Evolutionary conservation across 441 rosid species (phyloP), one percentile per base, ranked within the genome.

Genomic region (Adansonia rubrostipa): DNA sequence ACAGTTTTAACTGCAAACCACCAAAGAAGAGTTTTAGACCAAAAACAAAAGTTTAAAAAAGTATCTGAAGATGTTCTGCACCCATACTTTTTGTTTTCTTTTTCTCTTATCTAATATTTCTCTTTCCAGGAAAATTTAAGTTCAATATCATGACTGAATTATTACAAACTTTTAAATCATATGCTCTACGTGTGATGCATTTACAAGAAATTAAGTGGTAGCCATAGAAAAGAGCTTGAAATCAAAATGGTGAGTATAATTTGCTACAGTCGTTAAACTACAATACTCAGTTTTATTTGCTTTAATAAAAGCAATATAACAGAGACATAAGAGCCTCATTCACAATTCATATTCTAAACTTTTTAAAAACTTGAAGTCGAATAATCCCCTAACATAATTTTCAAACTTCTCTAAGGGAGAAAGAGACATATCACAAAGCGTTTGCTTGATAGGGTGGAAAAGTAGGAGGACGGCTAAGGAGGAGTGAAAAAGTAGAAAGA

Each of bases 1-100:
- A 86, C 99, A 71, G 85, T 88, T 87, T 91, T 91, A 79, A 92
- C 98, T 96, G 84, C 83, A 87, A 14, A 80, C 28, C 6, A 85
- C 44, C 14, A 77, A 40, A 48, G 6, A 20, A 54, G 40, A 60
- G 50, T 13, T 71, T 40, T 19, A 77, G 54, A 22, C 13, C 19
- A 42, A 67, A 65, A 57, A 36, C n/a, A 57, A 1, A 57, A 42
- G 57, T 13, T 62, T 0, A 33, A 58, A 77, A 57, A 22, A 14
- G 56, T 8, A 68, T 2, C 20, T 9, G 62, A 68, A 66, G 13
- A 20, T 19, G 48, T 53, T 67, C 50, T 76, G 48, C 53, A 24
- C 4, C 14, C 15, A 51, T 53, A 9, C 2, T 19, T 53, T 20
- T 14, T 17, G 47, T 4, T 63, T 50, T 17, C 36, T 15, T 9